A percentile compares a stretch with the other conserved stretches of the same genome.
Evolutionary conservation across 2,329 filamentous ascomycete species (phyloP).

Genomic region (Fusarium sublunatum): DNA sequence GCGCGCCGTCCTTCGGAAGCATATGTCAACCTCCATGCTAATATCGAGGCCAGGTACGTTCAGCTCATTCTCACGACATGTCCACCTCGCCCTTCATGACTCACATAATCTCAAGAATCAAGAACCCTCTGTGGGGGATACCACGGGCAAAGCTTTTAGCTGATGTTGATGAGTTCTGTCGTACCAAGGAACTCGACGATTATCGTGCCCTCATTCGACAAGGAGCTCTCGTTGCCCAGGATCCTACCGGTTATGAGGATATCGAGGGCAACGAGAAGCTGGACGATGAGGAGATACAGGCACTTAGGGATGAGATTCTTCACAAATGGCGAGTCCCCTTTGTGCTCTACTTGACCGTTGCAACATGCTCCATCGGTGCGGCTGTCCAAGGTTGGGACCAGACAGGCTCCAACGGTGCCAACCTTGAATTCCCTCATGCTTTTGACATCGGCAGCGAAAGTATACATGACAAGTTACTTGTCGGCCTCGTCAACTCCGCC

Average conservation of each 20-base stretch:
- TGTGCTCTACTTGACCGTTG: slow-evolving; percentile 73
- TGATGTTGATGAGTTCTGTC: slow-evolving; percentile 71
- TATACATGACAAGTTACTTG: slow-evolving; percentile 59
- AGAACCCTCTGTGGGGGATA: slow-evolving; percentile 64
- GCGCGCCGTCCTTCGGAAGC: slow-evolving; percentile 49
- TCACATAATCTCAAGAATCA: slow-evolving; percentile 51
- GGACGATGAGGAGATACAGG: slow-evolving; percentile 67
- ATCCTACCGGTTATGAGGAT: slow-evolving; percentile 70
- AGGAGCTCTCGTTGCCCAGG: slow-evolving; percentile 79
- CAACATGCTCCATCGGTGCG: slow-evolving; percentile 75
- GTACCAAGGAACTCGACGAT: slow-evolving; percentile 67
- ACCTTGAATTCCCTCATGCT: slow-evolving; percentile 67
- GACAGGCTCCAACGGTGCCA: slow-evolving; percentile 72
- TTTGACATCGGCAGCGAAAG: slow-evolving; percentile 57
- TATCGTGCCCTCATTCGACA: slow-evolving; percentile 70
- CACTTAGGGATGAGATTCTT: slow-evolving; percentile 69
- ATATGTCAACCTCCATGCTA: slow-evolving; percentile 58
- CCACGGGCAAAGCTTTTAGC: slow-evolving; percentile 62
- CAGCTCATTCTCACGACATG: not conserved
- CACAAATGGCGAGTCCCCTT: slow-evolving; percentile 75
- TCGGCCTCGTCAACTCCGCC: slow-evolving; percentile 75
- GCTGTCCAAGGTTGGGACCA: slow-evolving; percentile 79
- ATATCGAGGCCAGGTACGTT: slow-evolving; percentile 59
- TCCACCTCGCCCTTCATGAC: slow-evolving; percentile 1
- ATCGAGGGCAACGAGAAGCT: slow-evolving; percentile 69